phyloP scores from a whole-genome alignment of 1,284 basidiomycete species.

The Amylostereum chailletii region DNA sequence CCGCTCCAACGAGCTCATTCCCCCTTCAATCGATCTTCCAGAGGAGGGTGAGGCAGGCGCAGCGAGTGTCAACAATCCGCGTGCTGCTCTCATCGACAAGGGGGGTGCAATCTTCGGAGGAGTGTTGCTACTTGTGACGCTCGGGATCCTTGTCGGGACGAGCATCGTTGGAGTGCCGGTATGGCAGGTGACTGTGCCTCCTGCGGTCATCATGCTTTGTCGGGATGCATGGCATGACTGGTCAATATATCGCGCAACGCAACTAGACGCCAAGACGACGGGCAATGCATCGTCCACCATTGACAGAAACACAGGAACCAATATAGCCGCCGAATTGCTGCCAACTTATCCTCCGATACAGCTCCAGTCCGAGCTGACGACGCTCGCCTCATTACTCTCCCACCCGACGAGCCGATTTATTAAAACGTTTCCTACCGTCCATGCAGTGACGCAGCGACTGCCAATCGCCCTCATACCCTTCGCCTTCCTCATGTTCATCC shows the following conservation, averaged over 20 bases:
- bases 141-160: constrained; percentile 49
- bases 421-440: constrained; percentile 65
- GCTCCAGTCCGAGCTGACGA: background rate
- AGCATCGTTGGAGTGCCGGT: constrained; percentile 41
- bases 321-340: background rate
- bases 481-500: constrained; percentile 92
- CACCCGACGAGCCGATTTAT: constrained; percentile 16
- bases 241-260: constrained; percentile 6
- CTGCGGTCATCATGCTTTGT: constrained; percentile 45
- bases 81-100: constrained; percentile 34
- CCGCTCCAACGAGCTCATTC: constrained; percentile 41
- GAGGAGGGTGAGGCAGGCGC: constrained; percentile 32
- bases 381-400: constrained; percentile 9
- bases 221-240: constrained; percentile 25
- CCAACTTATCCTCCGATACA: background rate
- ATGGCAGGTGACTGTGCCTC: constrained; percentile 84
- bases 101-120: constrained; percentile 28
- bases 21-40: constrained; percentile 28
- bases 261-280: no score
- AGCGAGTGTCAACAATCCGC: constrained; percentile 37
- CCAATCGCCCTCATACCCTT: constrained; percentile 85
- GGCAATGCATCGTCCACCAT: no score
- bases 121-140: constrained; percentile 36
- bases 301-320: no score
- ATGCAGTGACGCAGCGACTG: constrained; percentile 60